phyloP scores from a whole-genome alignment of 164 flowering plant genomes.

The Santalum album region DNA sequence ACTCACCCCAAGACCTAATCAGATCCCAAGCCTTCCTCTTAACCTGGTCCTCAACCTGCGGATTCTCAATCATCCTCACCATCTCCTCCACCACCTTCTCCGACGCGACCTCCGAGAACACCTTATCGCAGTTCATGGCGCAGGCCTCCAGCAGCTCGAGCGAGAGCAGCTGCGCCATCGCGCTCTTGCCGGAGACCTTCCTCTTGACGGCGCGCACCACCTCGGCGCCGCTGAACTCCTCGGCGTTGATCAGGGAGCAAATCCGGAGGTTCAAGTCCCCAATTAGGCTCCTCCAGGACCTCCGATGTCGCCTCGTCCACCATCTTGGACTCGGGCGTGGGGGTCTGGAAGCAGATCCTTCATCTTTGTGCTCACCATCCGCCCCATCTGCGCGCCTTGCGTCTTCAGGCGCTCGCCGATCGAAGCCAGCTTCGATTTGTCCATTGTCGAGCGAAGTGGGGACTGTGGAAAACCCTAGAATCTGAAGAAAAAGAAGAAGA shows the following conservation, averaged over 20 bases:
- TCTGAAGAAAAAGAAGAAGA: background rate
- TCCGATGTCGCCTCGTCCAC: slow-evolving; percentile 78
- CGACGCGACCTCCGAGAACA: slow-evolving; percentile 78
- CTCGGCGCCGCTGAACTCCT: slow-evolving; percentile 61
- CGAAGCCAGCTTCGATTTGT: slow-evolving; percentile 46
- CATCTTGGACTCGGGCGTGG: slow-evolving; percentile 63
- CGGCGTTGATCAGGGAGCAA: slow-evolving; percentile 55
- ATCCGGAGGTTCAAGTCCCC: slow-evolving; percentile 80
- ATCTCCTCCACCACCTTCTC: slow-evolving; percentile 90
- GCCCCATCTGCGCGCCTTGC: slow-evolving; percentile 59
- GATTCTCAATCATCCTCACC: slow-evolving; percentile 70
- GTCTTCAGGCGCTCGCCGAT: slow-evolving; percentile 56
- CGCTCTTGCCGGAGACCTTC: slow-evolving; percentile 42
- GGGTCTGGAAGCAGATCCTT: slow-evolving; percentile 62
- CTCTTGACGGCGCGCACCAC: slow-evolving; percentile 66
- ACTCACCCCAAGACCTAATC: slow-evolving; percentile 81
- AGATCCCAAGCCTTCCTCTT: slow-evolving; percentile 51
- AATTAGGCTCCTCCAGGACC: slow-evolving; percentile 54
- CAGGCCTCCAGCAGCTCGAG: slow-evolving; percentile 74
- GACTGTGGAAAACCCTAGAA: background rate
- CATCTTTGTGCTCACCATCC: slow-evolving; percentile 53
- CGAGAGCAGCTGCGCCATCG: slow-evolving; percentile 37
- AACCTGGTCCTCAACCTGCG: slow-evolving; percentile 29
- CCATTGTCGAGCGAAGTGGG: slow-evolving; percentile 21
- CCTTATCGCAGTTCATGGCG: slow-evolving; percentile 84